Base-by-base conservation (phyloP, 805 yeast species). In the Hanseniaspora pseudoguilliermondii region DNA sequence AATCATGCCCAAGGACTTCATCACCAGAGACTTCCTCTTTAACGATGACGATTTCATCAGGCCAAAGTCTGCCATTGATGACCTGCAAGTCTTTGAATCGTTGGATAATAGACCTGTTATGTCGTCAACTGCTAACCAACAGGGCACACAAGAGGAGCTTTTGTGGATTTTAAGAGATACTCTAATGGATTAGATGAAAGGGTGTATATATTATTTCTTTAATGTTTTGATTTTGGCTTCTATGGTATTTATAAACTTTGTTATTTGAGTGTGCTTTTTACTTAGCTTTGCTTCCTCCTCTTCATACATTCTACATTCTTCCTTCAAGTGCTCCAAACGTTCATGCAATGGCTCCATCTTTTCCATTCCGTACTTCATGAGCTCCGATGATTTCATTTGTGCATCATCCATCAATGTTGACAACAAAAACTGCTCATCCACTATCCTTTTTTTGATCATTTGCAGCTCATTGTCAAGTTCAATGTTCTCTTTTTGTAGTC, bases 121-220 rank as follows among this genome's bases (percentile, higher is more conserved):
- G 54, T 67, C 72, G 9, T 40, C 62, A 6, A 68, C 66, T 49
- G 69, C 67, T 36, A 64, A 64, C 39, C 77, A 78, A 61, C 68
- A 75, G 47, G 86, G 86, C 6, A 73, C 82, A 0, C 76, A 79
- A 38, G 84, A 83, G 55, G 95, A 85, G 64, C 69, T 85, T 59
- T 79, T 81, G 60, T 80, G 87, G 86, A 70, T 84, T 54, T 74
- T 85, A 39, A 82, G 80, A 67, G 90, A 83, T 61, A 75, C 84
- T 53, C 67, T 81, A n/a, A 70, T 77, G 13, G 66, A 67, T 49
- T 65, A 64, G 52, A 27, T 41, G 16, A 6, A 18, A 23, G 35
- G 32, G 23, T 41, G 15, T 41, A 34, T 23, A 29, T 13, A 27
- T 21, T 20, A 16, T n/a, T 39, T 9, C 29, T 39, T 51, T n/a